These are phyloP conservation scores for Evernia prunastri DNA, from an alignment of 495 filamentous ascomycete genomes.

Conservation along the genomic window DNA sequence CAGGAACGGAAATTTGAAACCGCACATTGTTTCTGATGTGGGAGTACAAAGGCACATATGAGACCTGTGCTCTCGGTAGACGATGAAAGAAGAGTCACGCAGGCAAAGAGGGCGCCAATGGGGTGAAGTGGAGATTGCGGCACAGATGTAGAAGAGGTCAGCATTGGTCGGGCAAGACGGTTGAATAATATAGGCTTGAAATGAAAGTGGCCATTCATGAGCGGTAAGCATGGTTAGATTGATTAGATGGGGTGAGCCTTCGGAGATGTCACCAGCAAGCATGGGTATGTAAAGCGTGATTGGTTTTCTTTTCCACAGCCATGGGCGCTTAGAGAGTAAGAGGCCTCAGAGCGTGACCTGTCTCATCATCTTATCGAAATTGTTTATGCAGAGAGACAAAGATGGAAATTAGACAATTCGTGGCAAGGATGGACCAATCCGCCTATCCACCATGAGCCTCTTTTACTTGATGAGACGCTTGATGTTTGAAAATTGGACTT, in stretches of 20 bases:
- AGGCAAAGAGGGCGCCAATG: slow-evolving; percentile 14
- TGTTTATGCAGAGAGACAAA: too few species aligned
- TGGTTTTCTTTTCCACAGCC: background rate
- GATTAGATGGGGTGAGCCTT: background rate
- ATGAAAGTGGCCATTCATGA: slow-evolving; percentile 17
- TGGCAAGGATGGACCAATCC: background rate
- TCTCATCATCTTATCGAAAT: too few species aligned
- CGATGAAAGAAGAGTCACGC: slow-evolving; percentile 1
- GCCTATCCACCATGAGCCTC: background rate
- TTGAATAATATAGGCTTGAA: slow-evolving; percentile 9
- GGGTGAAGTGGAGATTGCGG: slow-evolving; percentile 2
- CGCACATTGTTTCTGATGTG: slow-evolving; percentile 18
- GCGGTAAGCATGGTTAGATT: slow-evolving; percentile 1
- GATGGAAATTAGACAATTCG: background rate
- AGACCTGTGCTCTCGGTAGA: slow-evolving; percentile 8
- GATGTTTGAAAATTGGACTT: background rate
- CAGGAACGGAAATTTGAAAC: slow-evolving; percentile 12
- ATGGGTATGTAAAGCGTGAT: slow-evolving; percentile 6
- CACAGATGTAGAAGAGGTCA: slow-evolving; percentile 9
- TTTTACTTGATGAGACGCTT: background rate
- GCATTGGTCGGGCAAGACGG: slow-evolving; percentile 8
- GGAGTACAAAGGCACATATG: slow-evolving; percentile 12
- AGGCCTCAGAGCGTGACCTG: background rate
- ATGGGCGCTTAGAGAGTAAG: slow-evolving; percentile 4
- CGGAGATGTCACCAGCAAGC: slow-evolving; percentile 6